These are phyloP conservation scores for Dactylonectria estremocensis DNA, from an alignment of 2,329 filamentous ascomycete species.

Conservation along the genomic window DNA sequence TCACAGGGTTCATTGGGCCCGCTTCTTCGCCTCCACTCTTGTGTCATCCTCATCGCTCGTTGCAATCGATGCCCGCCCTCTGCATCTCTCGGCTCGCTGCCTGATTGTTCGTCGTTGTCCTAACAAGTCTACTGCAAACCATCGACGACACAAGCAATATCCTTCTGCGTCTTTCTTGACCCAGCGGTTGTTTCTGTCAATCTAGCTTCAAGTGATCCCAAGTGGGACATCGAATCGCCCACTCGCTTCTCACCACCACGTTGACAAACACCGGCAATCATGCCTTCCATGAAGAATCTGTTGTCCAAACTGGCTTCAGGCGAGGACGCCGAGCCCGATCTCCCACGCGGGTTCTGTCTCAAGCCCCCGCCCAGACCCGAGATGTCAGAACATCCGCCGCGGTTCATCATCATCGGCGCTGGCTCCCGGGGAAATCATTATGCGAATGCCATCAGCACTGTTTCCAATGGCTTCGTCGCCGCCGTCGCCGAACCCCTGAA, in stretches of 20 bases:
- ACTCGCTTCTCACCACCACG: not conserved
- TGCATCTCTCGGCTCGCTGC: not conserved
- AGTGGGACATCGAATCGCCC: not conserved
- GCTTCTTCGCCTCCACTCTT: slow-evolving; percentile 5
- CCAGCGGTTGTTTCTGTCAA: not conserved
- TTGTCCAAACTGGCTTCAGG: slow-evolving; percentile 38
- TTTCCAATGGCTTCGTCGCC: slow-evolving; percentile 77
- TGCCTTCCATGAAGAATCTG: slow-evolving; percentile 42
- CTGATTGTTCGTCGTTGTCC: not conserved
- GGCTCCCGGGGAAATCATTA: slow-evolving; percentile 85
- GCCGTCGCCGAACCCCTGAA: slow-evolving; percentile 86
- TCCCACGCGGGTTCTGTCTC: slow-evolving; percentile 41
- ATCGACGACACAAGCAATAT: not conserved
- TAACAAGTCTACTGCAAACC: not conserved
- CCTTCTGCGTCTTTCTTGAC: not conserved
- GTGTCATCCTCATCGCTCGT: not conserved
- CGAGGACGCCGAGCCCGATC: slow-evolving; percentile 34
- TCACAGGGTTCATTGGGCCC: slow-evolving; percentile 1
- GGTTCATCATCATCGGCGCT: slow-evolving; percentile 86
- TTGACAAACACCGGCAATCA: slow-evolving; percentile 19
- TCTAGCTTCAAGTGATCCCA: not conserved
- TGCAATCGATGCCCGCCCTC: not conserved
- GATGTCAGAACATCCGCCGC: slow-evolving; percentile 67
- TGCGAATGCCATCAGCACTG: slow-evolving; percentile 75
- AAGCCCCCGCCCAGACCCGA: slow-evolving; percentile 58